Conservation (phyloP, 768 basidiomycete genomes). For the Collybiopsis confluens region DNA sequence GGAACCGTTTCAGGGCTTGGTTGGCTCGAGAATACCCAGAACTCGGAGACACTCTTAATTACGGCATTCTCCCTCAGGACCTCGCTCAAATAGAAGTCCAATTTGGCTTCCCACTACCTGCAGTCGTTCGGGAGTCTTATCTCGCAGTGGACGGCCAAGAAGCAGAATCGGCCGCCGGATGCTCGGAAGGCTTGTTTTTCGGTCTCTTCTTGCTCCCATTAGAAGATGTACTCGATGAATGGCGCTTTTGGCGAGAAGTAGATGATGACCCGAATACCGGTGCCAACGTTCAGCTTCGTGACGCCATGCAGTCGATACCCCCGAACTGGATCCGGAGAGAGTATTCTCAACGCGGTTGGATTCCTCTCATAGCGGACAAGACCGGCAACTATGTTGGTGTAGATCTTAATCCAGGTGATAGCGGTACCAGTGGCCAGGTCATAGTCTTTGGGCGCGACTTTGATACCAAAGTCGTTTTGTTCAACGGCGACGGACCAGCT, state of each 20-base stretch:
- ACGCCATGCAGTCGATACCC: constrained; percentile 85
- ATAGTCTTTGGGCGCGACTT: constrained; percentile 99
- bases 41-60: constrained; percentile 92
- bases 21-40: constrained; percentile 87
- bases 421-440: constrained; percentile 82
- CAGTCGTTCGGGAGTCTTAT: constrained; percentile 88
- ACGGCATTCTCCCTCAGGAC: constrained; percentile 77
- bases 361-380: constrained; percentile 91
- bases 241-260: constrained; percentile 94
- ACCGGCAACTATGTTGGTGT: constrained; percentile 96
- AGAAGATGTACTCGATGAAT: constrained; percentile 92
- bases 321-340: constrained; percentile 82
- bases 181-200: constrained; percentile 89
- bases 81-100: constrained; percentile 80
- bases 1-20: constrained; percentile 81
- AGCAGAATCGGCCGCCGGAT: constrained; percentile 81
- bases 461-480: constrained; percentile 95
- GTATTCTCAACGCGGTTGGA: constrained; percentile 95
- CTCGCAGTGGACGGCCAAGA: constrained; percentile 90
- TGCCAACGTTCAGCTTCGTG: constrained; percentile 65
- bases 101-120: constrained; percentile 80
- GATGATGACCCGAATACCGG: constrained; percentile 86
- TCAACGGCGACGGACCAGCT: constrained; percentile 81
- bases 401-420: constrained; percentile 82
- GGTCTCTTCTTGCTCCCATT: constrained; percentile 91